These are phyloP conservation scores for Rhizomucor miehei DNA, from an alignment of 371 early-diverging fungal genomes.

Conservation along the genomic window DNA sequence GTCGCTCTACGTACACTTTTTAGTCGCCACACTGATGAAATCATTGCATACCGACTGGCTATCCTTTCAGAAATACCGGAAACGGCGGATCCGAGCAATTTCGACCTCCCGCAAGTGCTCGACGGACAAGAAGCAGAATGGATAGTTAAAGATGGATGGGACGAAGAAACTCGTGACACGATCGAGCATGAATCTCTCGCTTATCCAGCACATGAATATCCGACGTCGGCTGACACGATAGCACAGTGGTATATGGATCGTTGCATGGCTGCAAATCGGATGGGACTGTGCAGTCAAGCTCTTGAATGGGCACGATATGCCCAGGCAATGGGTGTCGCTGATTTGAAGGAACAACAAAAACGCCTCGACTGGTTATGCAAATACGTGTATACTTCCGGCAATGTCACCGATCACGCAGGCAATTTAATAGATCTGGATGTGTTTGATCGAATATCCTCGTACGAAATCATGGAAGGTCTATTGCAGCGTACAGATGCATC, in stretches of 20 bases:
- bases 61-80: constrained; percentile 68
- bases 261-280: constrained; percentile 51
- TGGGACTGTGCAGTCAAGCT: constrained; percentile 54
- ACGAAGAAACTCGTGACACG: constrained; percentile 21
- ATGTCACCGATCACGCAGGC: constrained; percentile 4
- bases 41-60: constrained; percentile 59
- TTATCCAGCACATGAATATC: constrained; percentile 24
- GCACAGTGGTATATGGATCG: constrained; percentile 63
- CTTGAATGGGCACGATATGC: constrained; percentile 56
- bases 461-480: constrained; percentile 52
- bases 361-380: constrained; percentile 62
- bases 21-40: constrained; percentile 55
- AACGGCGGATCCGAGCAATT: constrained; percentile 47
- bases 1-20: constrained; percentile 61
- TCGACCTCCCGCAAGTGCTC: constrained; percentile 42
- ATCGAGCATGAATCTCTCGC: constrained; percentile 18
- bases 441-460: constrained; percentile 36
- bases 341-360: constrained; percentile 41
- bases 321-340: constrained; percentile 47
- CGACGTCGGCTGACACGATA: constrained; percentile 40
- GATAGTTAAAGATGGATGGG: constrained; percentile 36
- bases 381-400: constrained; percentile 50
- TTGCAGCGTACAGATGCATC: constrained; percentile 39
- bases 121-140: constrained; percentile 28
- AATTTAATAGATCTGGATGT: constrained; percentile 16